Evolutionary conservation across 1,284 basidiomycete genomes (phyloP).

Genomic region (Phylloporus sp.): DNA sequence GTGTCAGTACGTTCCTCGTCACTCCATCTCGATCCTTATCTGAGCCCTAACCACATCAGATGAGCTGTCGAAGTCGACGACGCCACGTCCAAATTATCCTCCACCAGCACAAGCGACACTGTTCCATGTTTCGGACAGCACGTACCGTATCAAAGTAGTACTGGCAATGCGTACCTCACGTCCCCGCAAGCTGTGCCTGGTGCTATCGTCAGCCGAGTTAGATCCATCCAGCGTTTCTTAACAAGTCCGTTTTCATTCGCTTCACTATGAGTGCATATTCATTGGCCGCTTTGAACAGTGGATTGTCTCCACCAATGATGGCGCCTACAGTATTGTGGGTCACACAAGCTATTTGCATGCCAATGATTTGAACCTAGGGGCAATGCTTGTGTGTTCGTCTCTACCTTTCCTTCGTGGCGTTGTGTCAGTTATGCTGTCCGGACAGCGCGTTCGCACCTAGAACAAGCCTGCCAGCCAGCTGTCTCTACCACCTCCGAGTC

Average conservation of each 20-base stretch:
- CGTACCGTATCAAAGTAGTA: conserved; percentile 4
- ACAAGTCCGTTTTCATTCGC: background rate
- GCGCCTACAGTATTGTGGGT: conserved; percentile 1
- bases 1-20: background rate
- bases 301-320: background rate
- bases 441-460: conserved; percentile 64
- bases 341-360: background rate
- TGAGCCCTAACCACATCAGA: background rate
- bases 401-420: background rate
- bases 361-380: conserved; percentile 7
- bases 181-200: background rate
- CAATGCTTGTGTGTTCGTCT: conserved; percentile 6
- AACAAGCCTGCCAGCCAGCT: conserved; percentile 54
- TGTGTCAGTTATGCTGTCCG: background rate
- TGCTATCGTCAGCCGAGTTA: background rate
- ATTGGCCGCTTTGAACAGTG: background rate
- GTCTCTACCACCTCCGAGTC: conserved; percentile 61
- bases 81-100: background rate
- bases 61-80: background rate
- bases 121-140: background rate
- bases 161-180: background rate
- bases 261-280: background rate
- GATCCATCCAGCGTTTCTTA: conserved; percentile 1
- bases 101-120: background rate
- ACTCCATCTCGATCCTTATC: background rate